Evolutionary conservation across 1,139 yeast genomes (phyloP), one percentile per base, ranked within the genome.

Genomic region (Suhomyces maxii): DNA sequence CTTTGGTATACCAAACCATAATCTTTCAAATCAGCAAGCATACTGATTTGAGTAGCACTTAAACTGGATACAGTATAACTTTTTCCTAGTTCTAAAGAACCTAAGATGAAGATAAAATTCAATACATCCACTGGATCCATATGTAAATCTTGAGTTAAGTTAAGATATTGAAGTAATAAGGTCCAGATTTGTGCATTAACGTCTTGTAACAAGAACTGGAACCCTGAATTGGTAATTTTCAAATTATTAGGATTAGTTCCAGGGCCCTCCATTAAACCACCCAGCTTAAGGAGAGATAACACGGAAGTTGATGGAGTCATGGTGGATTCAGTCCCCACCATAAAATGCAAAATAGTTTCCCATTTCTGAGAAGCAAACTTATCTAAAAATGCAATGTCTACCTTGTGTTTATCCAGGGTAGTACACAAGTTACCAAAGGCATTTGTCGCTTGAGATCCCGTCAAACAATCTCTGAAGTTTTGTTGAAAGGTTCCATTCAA

Each of bases 41-140:
- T 87, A 47, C 84, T 83, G 36, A 83, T 69, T 64, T 95, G 98
- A 0, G 97, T 90, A 32, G 80, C 86, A 53, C 89, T 84, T 46
- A 93, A 68, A 37, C 84, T 83, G 5, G 82, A 70, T 1, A 86
- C 78, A 0, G 89, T 80, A 60, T 95, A 93, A 41, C 91, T 89
- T 54, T 86, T 84, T 1, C 99, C 99, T 31, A 91, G 71, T 59
- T 93, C 97, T 43, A 95, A 73, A 3, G 97, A 89, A 2, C 99
- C 99, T 40, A 93, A 71, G 80, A 91, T 86, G 68, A 93, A 95
- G 13, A 93, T 86, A 63, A 93, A 93, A 63, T 93, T 91, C 39
- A 93, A 74, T 36, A 93, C 97, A 60, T 95, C 99, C 26, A 93
- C 99, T 0, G 97, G 95, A 65, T 93, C 96, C 96, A 91, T 89